Conservation (phyloP, 129 eudicot species). For the Oenanthe sinensis region DNA sequence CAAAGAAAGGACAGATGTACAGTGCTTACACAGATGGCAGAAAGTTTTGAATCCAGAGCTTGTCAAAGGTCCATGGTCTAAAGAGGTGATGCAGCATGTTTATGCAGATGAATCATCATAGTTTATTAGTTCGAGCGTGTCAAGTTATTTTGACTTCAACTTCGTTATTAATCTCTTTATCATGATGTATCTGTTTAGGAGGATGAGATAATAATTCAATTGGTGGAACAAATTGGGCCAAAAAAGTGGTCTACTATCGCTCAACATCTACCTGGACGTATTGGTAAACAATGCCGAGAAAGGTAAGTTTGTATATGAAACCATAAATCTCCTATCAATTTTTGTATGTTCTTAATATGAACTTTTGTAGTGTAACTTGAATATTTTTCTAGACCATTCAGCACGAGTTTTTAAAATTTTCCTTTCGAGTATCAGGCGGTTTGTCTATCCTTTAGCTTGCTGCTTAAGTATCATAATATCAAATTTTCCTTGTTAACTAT, state of each 20-base stretch:
- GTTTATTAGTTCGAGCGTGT: conserved; percentile 1
- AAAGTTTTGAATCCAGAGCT: conserved; percentile 87
- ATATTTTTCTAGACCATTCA: neutral
- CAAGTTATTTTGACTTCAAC: neutral
- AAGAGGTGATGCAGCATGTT: conserved; percentile 45
- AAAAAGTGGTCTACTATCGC: conserved; percentile 93
- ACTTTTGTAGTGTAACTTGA: neutral
- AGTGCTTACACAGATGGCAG: conserved; percentile 94
- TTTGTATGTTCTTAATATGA: neutral
- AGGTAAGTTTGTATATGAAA: conserved; percentile 34
- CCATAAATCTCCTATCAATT: neutral
- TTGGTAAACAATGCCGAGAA: conserved; percentile 92
- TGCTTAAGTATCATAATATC: neutral
- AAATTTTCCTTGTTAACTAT: neutral
- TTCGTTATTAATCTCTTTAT: conserved; percentile 4
- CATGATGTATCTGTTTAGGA: conserved; percentile 37
- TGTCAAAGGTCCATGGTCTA: conserved; percentile 94
- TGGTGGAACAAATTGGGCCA: conserved; percentile 62
- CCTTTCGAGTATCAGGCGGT: neutral
- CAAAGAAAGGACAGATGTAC: conserved; percentile 77
- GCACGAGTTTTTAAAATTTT: neutral
- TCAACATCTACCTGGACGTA: conserved; percentile 80
- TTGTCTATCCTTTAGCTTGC: neutral
- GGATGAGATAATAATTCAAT: conserved; percentile 60
- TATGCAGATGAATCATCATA: neutral